phyloP scores from a whole-genome alignment of 2,329 filamentous ascomycete genomes.

The Apiospora arundinis region DNA sequence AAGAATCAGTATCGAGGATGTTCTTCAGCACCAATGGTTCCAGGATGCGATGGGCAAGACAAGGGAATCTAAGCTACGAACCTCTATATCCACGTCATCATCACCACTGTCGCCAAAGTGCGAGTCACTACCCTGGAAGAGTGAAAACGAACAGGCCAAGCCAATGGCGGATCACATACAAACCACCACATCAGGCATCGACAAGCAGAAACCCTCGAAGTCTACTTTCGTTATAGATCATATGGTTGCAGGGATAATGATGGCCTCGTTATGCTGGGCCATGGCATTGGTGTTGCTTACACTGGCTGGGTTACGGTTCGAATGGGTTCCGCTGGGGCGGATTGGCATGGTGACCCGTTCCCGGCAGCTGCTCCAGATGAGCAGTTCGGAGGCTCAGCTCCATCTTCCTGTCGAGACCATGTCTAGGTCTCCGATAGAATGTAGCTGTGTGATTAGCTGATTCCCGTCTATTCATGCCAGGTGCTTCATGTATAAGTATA shows the following conservation, averaged over 20 bases:
- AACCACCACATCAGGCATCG: neutral
- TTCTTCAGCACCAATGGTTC: conserved; percentile 22
- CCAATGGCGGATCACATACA: neutral
- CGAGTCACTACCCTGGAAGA: neutral
- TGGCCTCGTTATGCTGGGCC: conserved; percentile 3
- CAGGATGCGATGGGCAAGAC: neutral
- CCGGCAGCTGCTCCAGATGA: neutral
- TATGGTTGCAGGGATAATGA: neutral
- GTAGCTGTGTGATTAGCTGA: neutral
- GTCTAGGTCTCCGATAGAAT: conserved; percentile 1
- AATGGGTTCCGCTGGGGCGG: conserved; percentile 1
- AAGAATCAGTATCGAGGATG: neutral
- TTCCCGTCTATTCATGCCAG: neutral
- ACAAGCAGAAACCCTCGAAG: neutral
- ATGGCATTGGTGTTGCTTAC: neutral
- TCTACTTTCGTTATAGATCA: neutral
- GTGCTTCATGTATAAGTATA: neutral
- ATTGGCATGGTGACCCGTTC: neutral
- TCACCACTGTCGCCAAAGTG: neutral
- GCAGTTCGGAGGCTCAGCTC: neutral
- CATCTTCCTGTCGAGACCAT: neutral
- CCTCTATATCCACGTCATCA: neutral
- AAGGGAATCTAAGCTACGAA: neutral
- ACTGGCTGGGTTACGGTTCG: conserved; percentile 2
- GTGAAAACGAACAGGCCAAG: neutral